Conservation (phyloP, 495 filamentous ascomycete species). For the Tuber calosporum region DNA sequence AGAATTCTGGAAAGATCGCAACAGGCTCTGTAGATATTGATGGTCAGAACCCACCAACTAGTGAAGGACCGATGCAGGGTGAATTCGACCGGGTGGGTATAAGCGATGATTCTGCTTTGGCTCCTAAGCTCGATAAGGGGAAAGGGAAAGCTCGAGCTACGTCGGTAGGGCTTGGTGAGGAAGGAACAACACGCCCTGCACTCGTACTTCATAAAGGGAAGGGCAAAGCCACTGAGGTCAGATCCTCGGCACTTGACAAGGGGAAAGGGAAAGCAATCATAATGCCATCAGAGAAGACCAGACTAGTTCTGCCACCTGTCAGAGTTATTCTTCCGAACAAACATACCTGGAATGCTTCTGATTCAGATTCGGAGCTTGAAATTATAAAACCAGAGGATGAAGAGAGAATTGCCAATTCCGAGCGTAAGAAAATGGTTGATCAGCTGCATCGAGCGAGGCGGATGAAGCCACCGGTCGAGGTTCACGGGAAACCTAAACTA, state of each 20-base stretch:
- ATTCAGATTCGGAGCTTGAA: conserved; percentile 64
- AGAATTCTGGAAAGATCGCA: conserved; percentile 48
- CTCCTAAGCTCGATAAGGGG: conserved; percentile 49
- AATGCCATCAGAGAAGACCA: conserved; percentile 33
- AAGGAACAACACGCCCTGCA: conserved; percentile 25
- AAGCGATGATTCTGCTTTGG: conserved; percentile 25
- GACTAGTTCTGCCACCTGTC: conserved; percentile 20
- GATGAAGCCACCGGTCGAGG: conserved; percentile 11
- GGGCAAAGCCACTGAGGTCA: conserved; percentile 44
- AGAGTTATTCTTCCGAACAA: conserved; percentile 30
- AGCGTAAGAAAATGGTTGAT: conserved; percentile 44
- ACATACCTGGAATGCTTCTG: conserved; percentile 39
- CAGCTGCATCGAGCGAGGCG: conserved; percentile 23
- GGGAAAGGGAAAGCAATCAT: conserved; percentile 41
- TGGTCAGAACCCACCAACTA: conserved; percentile 24
- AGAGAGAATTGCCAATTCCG: conserved; percentile 42
- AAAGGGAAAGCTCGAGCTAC: conserved; percentile 48
- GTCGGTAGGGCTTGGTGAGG: background rate
- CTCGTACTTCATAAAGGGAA: conserved; percentile 52
- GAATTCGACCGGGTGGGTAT: conserved; percentile 26
- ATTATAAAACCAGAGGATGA: conserved; percentile 45
- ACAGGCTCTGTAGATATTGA: conserved; percentile 30
- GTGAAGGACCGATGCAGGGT: conserved; percentile 9
- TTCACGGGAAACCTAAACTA: conserved; percentile 45
- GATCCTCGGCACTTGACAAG: conserved; percentile 25